Percentiles rank a stretch among this genome's conserved stretches.
These are phyloP conservation scores for Lachancea thermotolerans DNA, from an alignment of 805 yeast genomes.

Conservation along the genomic window DNA sequence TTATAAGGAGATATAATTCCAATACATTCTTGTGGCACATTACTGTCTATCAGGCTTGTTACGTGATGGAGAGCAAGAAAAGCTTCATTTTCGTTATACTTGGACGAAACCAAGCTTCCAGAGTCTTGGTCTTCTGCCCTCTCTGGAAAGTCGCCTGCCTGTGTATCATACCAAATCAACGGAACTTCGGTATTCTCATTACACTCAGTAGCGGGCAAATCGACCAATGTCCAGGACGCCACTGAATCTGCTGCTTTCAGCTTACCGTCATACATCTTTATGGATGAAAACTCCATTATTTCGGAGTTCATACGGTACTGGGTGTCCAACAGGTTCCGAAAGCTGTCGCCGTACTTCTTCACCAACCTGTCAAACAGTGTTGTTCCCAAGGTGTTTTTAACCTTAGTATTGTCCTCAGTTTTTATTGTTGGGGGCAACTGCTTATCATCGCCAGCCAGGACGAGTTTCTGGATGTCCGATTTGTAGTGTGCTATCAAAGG, in stretches of 20 bases:
- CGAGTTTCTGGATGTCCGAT: slow-evolving; percentile 43
- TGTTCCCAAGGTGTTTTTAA: slow-evolving; percentile 43
- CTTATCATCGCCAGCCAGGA: slow-evolving; percentile 88
- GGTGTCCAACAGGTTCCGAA: slow-evolving; percentile 55
- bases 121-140: slow-evolving; percentile 34
- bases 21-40: slow-evolving; percentile 50
- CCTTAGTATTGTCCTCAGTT: slow-evolving; percentile 37
- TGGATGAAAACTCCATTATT: slow-evolving; percentile 76
- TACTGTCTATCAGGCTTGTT: slow-evolving; percentile 40
- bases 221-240: slow-evolving; percentile 43
- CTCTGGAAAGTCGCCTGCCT: slow-evolving; percentile 80
- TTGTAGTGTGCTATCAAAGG: slow-evolving; percentile 66
- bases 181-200: slow-evolving; percentile 52
- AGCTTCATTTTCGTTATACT: slow-evolving; percentile 73
- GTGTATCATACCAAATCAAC: slow-evolving; percentile 84
- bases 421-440: slow-evolving; percentile 91
- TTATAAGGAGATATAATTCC: slow-evolving; percentile 89
- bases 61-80: slow-evolving; percentile 54
- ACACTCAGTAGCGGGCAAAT: slow-evolving; percentile 43
- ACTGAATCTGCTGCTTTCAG: slow-evolving; percentile 60
- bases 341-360: slow-evolving; percentile 38
- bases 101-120: slow-evolving; percentile 41
- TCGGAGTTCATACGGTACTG: slow-evolving; percentile 83
- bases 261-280: slow-evolving; percentile 53
- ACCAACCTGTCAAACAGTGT: slow-evolving; percentile 82